A percentile compares a stretch with the other conserved stretches of the same genome.
These are phyloP conservation scores for Odonthalia washingtoniensis DNA, from an alignment of 31 red algal genomes.

Conservation along the genomic window DNA sequence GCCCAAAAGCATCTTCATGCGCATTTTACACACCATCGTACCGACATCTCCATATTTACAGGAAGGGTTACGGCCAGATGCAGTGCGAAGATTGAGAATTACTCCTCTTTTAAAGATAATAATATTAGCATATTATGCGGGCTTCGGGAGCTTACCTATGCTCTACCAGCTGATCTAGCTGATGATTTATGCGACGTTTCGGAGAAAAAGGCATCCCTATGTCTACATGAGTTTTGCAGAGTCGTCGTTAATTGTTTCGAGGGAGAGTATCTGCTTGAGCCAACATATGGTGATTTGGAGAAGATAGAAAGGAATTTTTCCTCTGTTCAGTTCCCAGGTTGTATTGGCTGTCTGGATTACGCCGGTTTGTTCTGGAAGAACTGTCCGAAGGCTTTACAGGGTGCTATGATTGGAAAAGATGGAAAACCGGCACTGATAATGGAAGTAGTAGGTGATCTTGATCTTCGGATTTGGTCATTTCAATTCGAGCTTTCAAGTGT, in stretches of 20 bases:
- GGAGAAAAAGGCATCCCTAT: slow-evolving; percentile 1
- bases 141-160: slow-evolving; percentile 17
- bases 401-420: slow-evolving; percentile 35
- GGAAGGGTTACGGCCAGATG: not conserved
- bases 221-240: not conserved
- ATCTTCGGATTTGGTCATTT: slow-evolving; percentile 29
- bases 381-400: slow-evolving; percentile 21
- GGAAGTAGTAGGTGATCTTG: not conserved
- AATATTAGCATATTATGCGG: no score
- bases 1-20: no score
- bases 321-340: slow-evolving; percentile 25
- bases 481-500: slow-evolving; percentile 19
- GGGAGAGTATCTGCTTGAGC: not conserved
- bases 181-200: not conserved
- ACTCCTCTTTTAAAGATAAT: slow-evolving; percentile 10
- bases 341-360: slow-evolving; percentile 18
- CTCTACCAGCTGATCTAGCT: not conserved
- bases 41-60: not conserved
- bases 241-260: not conserved
- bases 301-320: slow-evolving; percentile 20
- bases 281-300: not conserved
- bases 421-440: not conserved
- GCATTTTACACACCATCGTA: no score
- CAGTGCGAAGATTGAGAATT: not conserved
- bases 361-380: slow-evolving; percentile 23